A percentile compares a stretch with the other conserved stretches of the same genome.
These are phyloP conservation scores for Boletus reticulatus DNA, from an alignment of 768 basidiomycete species.

Conservation along the genomic window DNA sequence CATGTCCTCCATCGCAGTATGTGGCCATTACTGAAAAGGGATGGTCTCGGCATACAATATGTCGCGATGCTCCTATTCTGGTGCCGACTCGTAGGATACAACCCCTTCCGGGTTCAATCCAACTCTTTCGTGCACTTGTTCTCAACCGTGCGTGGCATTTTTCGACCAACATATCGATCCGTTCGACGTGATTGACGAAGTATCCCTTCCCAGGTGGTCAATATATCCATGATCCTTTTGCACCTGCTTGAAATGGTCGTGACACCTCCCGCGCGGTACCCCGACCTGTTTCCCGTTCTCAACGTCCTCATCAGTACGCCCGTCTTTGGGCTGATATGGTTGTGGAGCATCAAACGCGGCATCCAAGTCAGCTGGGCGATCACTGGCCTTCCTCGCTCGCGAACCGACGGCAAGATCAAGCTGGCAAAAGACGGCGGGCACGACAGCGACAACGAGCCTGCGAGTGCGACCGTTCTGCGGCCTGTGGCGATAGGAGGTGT, in stretches of 20 bases:
- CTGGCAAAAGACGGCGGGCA: not conserved
- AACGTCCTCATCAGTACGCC: conserved; percentile 81
- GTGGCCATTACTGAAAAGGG: conserved; percentile 85
- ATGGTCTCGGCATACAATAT: conserved; percentile 77
- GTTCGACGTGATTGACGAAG: conserved; percentile 1
- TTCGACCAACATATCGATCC: not conserved
- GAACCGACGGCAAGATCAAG: not conserved
- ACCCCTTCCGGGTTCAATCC: conserved; percentile 50
- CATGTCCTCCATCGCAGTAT: conserved; percentile 53
- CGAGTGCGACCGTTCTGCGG: not conserved
- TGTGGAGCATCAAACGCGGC: conserved; percentile 85
- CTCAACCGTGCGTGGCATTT: conserved; percentile 43
- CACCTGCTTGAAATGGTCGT: conserved; percentile 65
- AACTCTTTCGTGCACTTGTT: conserved; percentile 50
- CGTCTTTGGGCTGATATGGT: conserved; percentile 79
- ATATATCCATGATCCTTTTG: conserved; percentile 50
- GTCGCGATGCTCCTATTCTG: conserved; percentile 65
- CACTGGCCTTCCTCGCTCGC: conserved; percentile 45
- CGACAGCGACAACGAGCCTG: conserved; percentile 9
- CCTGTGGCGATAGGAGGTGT: not conserved
- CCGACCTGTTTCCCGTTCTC: conserved; percentile 80
- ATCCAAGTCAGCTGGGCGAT: conserved; percentile 81
- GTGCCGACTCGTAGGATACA: conserved; percentile 82
- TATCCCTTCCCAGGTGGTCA: conserved; percentile 42
- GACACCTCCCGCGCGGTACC: conserved; percentile 70